These are phyloP conservation scores for Colletotrichum scovillei DNA, from an alignment of 2,329 filamentous ascomycete genomes.

Conservation along the genomic window DNA sequence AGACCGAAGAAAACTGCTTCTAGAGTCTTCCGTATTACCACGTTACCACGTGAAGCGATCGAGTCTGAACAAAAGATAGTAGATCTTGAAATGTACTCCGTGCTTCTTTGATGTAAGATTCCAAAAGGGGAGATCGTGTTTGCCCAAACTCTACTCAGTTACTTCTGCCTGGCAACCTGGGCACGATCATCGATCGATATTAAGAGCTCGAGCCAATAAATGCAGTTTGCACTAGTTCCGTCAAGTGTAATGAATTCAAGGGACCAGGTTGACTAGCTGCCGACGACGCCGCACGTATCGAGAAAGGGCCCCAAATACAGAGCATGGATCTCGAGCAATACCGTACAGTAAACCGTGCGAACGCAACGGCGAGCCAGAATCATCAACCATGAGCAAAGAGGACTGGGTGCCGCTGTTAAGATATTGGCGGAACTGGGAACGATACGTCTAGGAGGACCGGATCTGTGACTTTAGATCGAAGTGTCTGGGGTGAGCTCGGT, in stretches of 20 bases:
- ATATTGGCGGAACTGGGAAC: not conserved
- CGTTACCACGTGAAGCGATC: not conserved
- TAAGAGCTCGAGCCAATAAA: not conserved
- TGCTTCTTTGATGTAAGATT: not conserved
- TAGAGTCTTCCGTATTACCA: not conserved
- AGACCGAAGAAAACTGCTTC: not conserved
- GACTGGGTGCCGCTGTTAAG: not conserved
- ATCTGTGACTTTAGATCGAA: not conserved
- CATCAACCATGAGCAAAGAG: not conserved
- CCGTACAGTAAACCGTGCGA: not conserved
- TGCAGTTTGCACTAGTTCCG: constrained; percentile 2
- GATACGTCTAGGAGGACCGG: not conserved
- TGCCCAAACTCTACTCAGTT: not conserved
- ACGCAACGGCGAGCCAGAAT: not conserved
- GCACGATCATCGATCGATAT: not conserved
- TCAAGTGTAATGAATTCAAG: not conserved
- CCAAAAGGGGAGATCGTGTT: constrained; percentile 6
- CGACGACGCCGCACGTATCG: not conserved
- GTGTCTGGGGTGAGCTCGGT: not conserved
- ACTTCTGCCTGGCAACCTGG: not conserved
- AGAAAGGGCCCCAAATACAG: not conserved
- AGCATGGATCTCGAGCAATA: not conserved
- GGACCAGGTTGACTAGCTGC: not conserved
- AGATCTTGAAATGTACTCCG: not conserved
- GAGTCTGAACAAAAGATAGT: too few species aligned